Evolutionary conservation across 148 eudicot species (phyloP).

Genomic region (Camellia sinensis): DNA sequence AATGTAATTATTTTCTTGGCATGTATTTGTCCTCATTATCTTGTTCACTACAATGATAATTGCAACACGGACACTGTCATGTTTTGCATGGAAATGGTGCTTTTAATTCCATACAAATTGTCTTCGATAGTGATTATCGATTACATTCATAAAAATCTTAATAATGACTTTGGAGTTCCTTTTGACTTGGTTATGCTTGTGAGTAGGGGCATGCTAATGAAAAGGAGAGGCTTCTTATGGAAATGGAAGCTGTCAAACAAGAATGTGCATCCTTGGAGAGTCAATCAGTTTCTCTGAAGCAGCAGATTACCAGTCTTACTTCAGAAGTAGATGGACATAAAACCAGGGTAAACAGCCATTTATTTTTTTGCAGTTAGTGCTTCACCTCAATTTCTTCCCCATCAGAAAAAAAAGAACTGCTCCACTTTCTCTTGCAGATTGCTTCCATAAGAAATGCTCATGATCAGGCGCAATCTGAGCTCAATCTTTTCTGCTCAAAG

Average conservation of each 20-base stretch:
- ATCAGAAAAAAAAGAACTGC: not conserved
- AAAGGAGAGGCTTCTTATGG: constrained; percentile 87
- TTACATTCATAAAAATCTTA: not conserved
- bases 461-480: constrained; percentile 65
- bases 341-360: constrained; percentile 44
- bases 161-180: not conserved
- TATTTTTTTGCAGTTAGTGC: not conserved
- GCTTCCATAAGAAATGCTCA: constrained; percentile 49
- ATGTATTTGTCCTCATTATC: too few species aligned
- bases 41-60: not conserved
- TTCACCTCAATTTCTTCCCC: not conserved
- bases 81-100: not conserved
- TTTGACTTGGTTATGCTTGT: constrained; percentile 16
- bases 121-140: not conserved
- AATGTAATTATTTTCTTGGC: too few species aligned
- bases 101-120: not conserved
- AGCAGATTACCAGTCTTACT: constrained; percentile 59
- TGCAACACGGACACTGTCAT: not conserved
- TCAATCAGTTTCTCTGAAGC: constrained; percentile 53
- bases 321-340: constrained; percentile 58
- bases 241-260: constrained; percentile 78
- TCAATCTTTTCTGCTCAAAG: constrained; percentile 60
- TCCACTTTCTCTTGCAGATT: constrained; percentile 43
- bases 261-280: constrained; percentile 63
- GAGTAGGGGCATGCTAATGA: constrained; percentile 79